Evolutionary conservation across 352 stramenopile genomes (phyloP).

Genomic region (Globisporangium okanoganense): DNA sequence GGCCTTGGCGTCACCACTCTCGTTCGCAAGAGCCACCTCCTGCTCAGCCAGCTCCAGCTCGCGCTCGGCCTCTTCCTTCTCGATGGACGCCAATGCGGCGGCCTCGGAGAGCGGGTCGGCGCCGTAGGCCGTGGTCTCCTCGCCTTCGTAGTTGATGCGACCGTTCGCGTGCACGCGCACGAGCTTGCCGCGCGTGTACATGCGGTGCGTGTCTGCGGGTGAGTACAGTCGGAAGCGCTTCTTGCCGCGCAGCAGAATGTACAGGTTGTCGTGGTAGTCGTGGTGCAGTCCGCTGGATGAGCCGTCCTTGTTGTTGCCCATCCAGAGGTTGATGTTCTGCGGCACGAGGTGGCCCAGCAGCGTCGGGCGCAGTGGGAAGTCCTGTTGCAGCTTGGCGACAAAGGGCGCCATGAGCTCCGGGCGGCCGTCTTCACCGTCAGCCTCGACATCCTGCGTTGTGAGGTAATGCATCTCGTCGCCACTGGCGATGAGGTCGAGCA

Average conservation of each 20-base stretch:
- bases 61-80: constrained; percentile 54
- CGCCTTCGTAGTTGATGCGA: constrained; percentile 93
- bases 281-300: constrained; percentile 94
- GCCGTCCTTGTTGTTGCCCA: constrained; percentile 85
- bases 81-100: constrained; percentile 50
- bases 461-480: constrained; percentile 85
- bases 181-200: constrained; percentile 91
- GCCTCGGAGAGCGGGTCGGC: constrained; percentile 56
- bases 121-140: constrained; percentile 79
- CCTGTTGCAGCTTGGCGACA: constrained; percentile 61
- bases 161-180: constrained; percentile 92
- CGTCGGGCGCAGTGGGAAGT: constrained; percentile 83
- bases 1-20: constrained; percentile 39
- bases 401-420: constrained; percentile 86
- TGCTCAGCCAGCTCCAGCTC: constrained; percentile 59
- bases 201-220: constrained; percentile 80
- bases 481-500: constrained; percentile 65
- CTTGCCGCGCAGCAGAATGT: constrained; percentile 91
- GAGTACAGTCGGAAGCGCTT: constrained; percentile 96
- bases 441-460: constrained; percentile 88
- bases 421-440: constrained; percentile 59
- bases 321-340: constrained; percentile 97
- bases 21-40: constrained; percentile 23
- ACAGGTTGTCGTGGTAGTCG: constrained; percentile 99
- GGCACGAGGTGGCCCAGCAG: constrained; percentile 89